Percentiles rank a stretch among this genome's conserved stretches.
Conservation (phyloP, 163 green algal species). For the Scenedesmus sp. region DNA sequence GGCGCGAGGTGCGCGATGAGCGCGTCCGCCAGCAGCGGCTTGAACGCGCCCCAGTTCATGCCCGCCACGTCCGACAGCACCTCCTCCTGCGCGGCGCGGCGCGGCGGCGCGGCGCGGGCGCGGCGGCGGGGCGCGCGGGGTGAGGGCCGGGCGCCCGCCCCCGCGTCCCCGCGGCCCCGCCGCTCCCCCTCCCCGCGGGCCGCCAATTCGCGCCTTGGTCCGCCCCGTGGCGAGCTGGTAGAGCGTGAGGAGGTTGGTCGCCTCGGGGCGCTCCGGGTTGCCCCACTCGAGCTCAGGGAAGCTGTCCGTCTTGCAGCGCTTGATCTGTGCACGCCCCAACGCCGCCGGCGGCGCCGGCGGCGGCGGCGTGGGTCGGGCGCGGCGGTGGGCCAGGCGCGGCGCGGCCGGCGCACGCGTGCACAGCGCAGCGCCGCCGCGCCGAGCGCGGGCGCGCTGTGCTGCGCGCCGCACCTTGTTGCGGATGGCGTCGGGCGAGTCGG, state of each 20-base stretch:
- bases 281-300: conserved; percentile 75
- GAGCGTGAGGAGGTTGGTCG: conserved; percentile 96
- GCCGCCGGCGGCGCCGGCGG: no score
- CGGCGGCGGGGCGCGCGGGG: no score
- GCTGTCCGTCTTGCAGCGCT: conserved; percentile 80
- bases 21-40: conserved; percentile 93
- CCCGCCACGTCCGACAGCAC: conserved; percentile 73
- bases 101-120: background rate
- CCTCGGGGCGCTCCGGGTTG: conserved; percentile 93
- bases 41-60: conserved; percentile 97
- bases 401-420: background rate
- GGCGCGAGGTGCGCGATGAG: conserved; percentile 90
- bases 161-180: no score
- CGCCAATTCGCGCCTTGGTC: conserved; percentile 57
- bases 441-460: no score
- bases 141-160: no score
- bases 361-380: no score
- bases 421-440: background rate
- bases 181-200: no score
- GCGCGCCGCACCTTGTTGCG: conserved; percentile 53
- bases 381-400: no score
- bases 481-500: conserved; percentile 87
- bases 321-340: conserved; percentile 65
- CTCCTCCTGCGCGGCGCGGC: conserved; percentile 68
- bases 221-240: conserved; percentile 82